Base-by-base conservation (phyloP, 106 monocot species). In the Allium sativum region DNA sequence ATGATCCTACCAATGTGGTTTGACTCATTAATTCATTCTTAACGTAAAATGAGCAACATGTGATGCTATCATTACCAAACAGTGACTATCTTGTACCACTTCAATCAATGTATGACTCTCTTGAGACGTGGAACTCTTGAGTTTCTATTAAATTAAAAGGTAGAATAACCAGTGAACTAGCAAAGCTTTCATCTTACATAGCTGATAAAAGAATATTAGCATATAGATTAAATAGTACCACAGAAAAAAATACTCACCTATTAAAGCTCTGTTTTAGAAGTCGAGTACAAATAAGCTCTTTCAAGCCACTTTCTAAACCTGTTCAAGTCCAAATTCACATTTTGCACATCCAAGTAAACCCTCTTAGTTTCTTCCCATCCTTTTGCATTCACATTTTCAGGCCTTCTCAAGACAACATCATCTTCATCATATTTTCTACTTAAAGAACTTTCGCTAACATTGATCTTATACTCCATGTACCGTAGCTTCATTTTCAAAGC, bases 321-420 rank as follows among this genome's bases (percentile, higher is more conserved):
- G 4, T 40, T 60, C 62, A 84, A 41, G 60, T 92, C 87, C 62
- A 92, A 52, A 44, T 53, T 76, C 58, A 92, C 92, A 41, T 79
- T 92, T 74, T 92, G 92, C 45, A 73, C 65, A 43, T 82, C 92
- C 12, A 92, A 71, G n/a, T 87, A 92, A 1, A 84, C 81, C 61
- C 54, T 72, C 72, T 87, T 87, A 7, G 87, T 92, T 21, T 71
- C 70, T 53, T 72, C 64, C 92, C 92, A 92, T 8, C 92, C 87
- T 17, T 66, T 64, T 21, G 72, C 65, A 43, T 48, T 65, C 54
- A 92, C 78, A 42, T 69, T 70, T 45, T 64, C 51, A n/a, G 92
- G 92, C 18, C 87, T 81, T 45, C 42, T 68, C 12, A 92, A 47
- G 15, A 92, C 77, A 8, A 87, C 81, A 45, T 92, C 81, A 9